Percentiles rank a stretch among this genome's conserved stretches.
phyloP scores from a whole-genome alignment of 768 basidiomycete genomes.

The Pseudohyphozyma bogoriensis region DNA sequence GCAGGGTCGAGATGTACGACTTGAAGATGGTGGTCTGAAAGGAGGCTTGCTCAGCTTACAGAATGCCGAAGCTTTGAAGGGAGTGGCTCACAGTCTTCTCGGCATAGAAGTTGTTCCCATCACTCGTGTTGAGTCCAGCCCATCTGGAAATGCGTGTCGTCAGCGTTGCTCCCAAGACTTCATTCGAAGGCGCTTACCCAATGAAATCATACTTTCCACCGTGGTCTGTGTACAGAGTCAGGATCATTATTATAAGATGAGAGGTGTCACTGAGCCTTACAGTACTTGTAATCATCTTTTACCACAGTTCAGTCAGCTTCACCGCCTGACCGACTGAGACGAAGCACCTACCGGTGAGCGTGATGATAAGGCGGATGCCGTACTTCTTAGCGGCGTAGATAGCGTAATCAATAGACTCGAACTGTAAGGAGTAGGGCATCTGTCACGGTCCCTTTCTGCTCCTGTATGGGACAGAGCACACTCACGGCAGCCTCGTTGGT shows the following conservation, averaged over 20 bases:
- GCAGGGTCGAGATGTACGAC: constrained; percentile 32
- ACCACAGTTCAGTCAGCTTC: neutral
- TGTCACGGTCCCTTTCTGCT: too few relatives aligned
- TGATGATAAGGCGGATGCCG: constrained; percentile 26
- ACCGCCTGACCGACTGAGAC: neutral
- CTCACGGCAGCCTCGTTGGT: too few relatives aligned
- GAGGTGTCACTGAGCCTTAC: neutral
- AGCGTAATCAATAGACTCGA: constrained; percentile 27
- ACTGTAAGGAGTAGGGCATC: constrained; percentile 1
- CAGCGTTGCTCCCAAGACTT: neutral
- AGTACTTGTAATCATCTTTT: constrained; percentile 25
- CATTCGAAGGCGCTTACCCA: constrained; percentile 24
- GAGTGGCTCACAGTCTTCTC: constrained; percentile 19
- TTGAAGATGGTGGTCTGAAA: constrained; percentile 29
- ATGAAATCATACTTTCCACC: constrained; percentile 37
- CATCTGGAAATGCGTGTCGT: constrained; percentile 24
- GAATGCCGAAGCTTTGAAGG: too few relatives aligned
- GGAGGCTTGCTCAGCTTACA: too few relatives aligned
- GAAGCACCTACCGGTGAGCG: constrained; percentile 16
- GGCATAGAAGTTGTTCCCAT: constrained; percentile 32
- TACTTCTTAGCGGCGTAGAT: constrained; percentile 28
- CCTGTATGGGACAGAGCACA: too few relatives aligned
- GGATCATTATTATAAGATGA: neutral
- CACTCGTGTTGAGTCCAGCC: constrained; percentile 32
- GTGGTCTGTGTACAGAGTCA: constrained; percentile 28